phyloP scores from a whole-genome alignment of 805 yeast genomes.

The Cyberlindnera euphorbiae region DNA sequence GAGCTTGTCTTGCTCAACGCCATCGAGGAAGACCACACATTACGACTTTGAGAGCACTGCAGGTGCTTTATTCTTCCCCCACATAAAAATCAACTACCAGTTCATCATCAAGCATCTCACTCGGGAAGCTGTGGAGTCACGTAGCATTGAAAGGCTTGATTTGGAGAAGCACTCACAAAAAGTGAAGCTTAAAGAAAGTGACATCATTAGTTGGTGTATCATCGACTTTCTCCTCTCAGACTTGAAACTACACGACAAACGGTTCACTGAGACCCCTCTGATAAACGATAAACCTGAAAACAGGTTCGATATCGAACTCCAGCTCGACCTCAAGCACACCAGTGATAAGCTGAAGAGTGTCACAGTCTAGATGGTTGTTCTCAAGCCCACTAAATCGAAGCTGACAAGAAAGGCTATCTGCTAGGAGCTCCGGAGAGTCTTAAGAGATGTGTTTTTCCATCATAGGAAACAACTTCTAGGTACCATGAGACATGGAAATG shows the following conservation, averaged over 20 bases:
- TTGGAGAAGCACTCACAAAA: too few relatives aligned
- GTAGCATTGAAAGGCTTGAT: background rate
- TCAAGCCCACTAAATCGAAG: constrained; percentile 15
- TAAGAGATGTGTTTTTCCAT: constrained; percentile 12
- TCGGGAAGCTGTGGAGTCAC: constrained; percentile 6
- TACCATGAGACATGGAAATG: constrained; percentile 9
- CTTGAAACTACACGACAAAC: constrained; percentile 15
- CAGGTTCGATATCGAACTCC: constrained; percentile 8
- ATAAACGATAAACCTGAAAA: constrained; percentile 11
- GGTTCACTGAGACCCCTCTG: constrained; percentile 6
- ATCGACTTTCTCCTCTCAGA: constrained; percentile 15
- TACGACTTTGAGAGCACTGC: background rate
- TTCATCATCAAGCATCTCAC: constrained; percentile 15
- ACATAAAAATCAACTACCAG: constrained; percentile 5
- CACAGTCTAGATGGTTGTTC: constrained; percentile 4
- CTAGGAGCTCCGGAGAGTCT: constrained; percentile 9
- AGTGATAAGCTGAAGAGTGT: constrained; percentile 1
- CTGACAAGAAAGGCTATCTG: constrained; percentile 8
- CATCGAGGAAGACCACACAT: too few relatives aligned
- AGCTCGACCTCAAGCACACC: constrained; percentile 3
- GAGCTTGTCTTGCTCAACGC: too few relatives aligned
- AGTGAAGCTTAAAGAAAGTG: constrained; percentile 7
- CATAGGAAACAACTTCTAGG: constrained; percentile 2
- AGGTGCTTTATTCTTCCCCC: constrained; percentile 9
- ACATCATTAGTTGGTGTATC: constrained; percentile 14